Base-by-base conservation (phyloP, 768 basidiomycete species). In the Pleurotus tuber-regium region DNA sequence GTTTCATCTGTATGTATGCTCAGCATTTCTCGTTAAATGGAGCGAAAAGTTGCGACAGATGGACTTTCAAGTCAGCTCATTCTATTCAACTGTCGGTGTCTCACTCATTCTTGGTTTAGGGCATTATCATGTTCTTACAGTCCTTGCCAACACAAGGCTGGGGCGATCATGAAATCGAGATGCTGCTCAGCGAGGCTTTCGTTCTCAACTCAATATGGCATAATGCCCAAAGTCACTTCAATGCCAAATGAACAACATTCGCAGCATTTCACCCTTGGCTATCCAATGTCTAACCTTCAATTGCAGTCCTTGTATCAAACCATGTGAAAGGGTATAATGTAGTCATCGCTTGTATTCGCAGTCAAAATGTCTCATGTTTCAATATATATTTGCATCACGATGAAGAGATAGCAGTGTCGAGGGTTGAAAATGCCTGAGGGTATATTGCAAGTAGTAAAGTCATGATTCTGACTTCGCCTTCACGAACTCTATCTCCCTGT, bases 101-200 rank as follows among this genome's bases (percentile, higher is more conserved):
- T 4, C 26, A 42, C 23, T 43, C 16, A 44, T 38, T 46, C 25
- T 19, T 33, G 21, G 30, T 29, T 40, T 49, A 98, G 96, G 94
- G 92, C 51, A 95, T 98, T 66, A 98, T 99, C 66, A 98, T 99
- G 89, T 99, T 97, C 72, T 77, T 99, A 10, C 92, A 95, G 65
- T 92, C 89, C 1, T 77, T 92, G 3, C 92, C 92, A 11, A 95
- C 92, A 4, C 91, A 94, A 63, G 83, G 81, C 50, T 99, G 97
- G 97, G 84, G 87, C 18, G 95, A 98, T 66, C 89, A 95, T 60
- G 93, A 98, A 62, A 87, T 98, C 40, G 93, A 98, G 64, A 80
- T 98, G 72, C 81, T 99, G 28, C 83, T 99, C 40, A 92, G 89
- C 61, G 92, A 98, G 70, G 96, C 97, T 1, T 99, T 96, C 63